Evolutionary conservation across 495 filamentous ascomycete genomes (phyloP), one percentile per base, ranked within the genome.

Genomic region (Oidiodendron maius): DNA sequence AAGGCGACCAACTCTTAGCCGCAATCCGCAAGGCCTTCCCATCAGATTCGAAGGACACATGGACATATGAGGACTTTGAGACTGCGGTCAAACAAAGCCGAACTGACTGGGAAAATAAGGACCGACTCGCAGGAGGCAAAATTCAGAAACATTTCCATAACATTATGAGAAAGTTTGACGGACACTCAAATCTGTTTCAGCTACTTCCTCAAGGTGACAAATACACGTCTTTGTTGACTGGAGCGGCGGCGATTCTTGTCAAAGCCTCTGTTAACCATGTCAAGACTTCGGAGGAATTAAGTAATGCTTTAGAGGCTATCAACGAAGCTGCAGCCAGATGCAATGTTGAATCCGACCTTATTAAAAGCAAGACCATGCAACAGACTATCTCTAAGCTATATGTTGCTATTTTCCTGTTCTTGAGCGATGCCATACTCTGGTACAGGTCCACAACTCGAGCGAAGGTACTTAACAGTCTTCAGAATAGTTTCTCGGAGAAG

Each of bases 251-350:
- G n/a, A 17, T 17, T 15, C 13, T 37, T 13, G 13, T 37, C n/a
- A 18, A 50, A 34, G 47, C 47, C 3, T 43, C 47, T 21, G 47
- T 9, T 1, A 50, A 50, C 17, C 47, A 50, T 22, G 17, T 20
- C n/a, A 50, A 44, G 18, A 50, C 44, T 1, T 15, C 26, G 6
- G 40, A 50, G 16, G 47, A 22, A 8, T n/a, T 50, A 1, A 12
- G 24, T 17, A 23, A 34, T 36, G 20, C 22, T n/a, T 16, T 50
- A 1, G 38, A 21, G 3, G 25, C 20, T 23, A 44, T 50, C 18
- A 18, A 24, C 5, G 17, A 22, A 11, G 30, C 18, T 10, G 17
- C 44, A 11, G 40, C 36, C 9, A n/a, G 21, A 21, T 48, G 45
- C 20, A 36, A 18, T 3, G 13, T 10, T 5, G 12, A 32, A 23